Percentiles rank a stretch among this genome's conserved stretches.
These are phyloP conservation scores for Medicago arabica DNA, from an alignment of 306 rosid genomes.

Conservation along the genomic window DNA sequence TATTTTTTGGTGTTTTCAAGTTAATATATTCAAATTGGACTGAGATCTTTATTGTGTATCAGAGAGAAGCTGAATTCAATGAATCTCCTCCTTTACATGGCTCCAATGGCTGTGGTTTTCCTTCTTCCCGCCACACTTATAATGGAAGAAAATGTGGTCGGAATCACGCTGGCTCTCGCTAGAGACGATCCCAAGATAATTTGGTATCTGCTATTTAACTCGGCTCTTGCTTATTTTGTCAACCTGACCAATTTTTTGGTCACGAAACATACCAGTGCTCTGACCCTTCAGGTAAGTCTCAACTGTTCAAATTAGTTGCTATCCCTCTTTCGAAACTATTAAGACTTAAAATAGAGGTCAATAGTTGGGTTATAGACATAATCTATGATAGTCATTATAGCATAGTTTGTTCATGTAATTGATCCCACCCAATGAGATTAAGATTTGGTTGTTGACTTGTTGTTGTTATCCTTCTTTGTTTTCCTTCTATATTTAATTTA, in stretches of 20 bases:
- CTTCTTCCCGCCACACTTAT: slow-evolving; percentile 96
- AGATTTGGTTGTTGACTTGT: neutral
- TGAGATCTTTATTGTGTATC: slow-evolving; percentile 46
- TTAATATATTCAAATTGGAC: slow-evolving; percentile 33
- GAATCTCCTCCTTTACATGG: slow-evolving; percentile 99
- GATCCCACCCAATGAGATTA: neutral
- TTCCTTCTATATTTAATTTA: slow-evolving; percentile 2
- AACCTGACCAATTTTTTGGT: slow-evolving; percentile 98
- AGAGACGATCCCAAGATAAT: slow-evolving; percentile 90
- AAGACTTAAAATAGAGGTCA: neutral
- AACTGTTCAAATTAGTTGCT: slow-evolving; percentile 22
- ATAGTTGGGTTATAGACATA: neutral
- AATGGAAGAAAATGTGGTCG: slow-evolving; percentile 98
- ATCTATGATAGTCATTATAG: neutral
- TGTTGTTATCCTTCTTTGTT: neutral
- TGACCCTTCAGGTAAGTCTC: slow-evolving; percentile 91
- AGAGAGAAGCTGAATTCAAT: slow-evolving; percentile 99
- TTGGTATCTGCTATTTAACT: slow-evolving; percentile 93
- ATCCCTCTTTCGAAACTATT: neutral
- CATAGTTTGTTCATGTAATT: neutral
- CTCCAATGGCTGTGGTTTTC: slow-evolving; percentile 96
- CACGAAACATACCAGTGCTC: slow-evolving; percentile 97
- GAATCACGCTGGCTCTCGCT: slow-evolving; percentile 97
- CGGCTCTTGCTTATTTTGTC: slow-evolving; percentile 91
- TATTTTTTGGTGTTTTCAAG: slow-evolving; percentile 21